Conservation (phyloP, 805 yeast genomes). For the Gaillardinia entomophila region DNA sequence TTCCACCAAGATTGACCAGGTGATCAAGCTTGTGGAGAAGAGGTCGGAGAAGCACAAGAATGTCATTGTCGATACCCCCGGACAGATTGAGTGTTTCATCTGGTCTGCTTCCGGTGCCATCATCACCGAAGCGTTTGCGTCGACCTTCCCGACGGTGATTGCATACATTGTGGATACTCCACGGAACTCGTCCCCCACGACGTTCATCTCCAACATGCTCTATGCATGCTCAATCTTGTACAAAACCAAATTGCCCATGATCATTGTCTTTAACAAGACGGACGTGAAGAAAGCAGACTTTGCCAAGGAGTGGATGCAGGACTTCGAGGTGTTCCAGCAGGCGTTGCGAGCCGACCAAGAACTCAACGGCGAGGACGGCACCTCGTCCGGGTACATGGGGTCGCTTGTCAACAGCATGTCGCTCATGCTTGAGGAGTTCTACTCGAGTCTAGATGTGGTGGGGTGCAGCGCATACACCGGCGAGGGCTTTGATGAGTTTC, state of each 20-base stretch:
- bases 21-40: conserved; percentile 77
- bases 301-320: conserved; percentile 96
- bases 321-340: conserved; percentile 84
- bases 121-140: conserved; percentile 93
- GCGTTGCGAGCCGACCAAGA: conserved; percentile 69
- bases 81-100: conserved; percentile 96
- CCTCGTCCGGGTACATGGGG: conserved; percentile 86
- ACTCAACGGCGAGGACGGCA: conserved; percentile 51
- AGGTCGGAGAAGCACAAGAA: conserved; percentile 53
- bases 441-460: conserved; percentile 85
- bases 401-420: conserved; percentile 93
- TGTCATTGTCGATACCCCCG: conserved; percentile 94
- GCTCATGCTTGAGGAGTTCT: conserved; percentile 92
- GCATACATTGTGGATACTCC: conserved; percentile 98
- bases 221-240: conserved; percentile 96
- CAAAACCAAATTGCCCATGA: conserved; percentile 95
- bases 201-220: conserved; percentile 96
- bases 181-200: conserved; percentile 87
- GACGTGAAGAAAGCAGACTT: conserved; percentile 82
- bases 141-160: conserved; percentile 90
- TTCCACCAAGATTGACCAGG: conserved; percentile 95
- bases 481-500: conserved; percentile 86
- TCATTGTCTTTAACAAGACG: conserved; percentile 91
- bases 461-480: conserved; percentile 94
- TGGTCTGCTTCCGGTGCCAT: conserved; percentile 98